phyloP scores from a whole-genome alignment of 495 filamentous ascomycete genomes.

The Terfezia claveryi region DNA sequence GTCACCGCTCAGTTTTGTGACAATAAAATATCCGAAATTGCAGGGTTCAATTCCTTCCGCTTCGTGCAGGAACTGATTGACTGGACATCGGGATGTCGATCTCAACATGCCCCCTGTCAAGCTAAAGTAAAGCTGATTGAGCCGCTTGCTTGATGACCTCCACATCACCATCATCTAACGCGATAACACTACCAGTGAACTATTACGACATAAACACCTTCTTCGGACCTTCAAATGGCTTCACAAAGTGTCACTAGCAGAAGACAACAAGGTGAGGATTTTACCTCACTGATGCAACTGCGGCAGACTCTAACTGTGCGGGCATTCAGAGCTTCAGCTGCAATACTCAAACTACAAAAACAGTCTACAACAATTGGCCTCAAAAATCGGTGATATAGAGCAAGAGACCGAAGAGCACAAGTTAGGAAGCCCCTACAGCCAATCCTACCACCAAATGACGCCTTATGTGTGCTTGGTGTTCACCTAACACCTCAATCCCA shows the following conservation, averaged over 20 bases:
- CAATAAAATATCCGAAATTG: no score
- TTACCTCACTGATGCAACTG: no score
- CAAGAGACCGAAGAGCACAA: slow-evolving; percentile 95
- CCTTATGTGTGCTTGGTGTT: neutral
- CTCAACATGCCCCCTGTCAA: no score
- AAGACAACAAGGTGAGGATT: no score
- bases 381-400: slow-evolving; percentile 93
- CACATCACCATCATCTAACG: neutral
- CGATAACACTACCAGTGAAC: no score
- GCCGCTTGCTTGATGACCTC: neutral
- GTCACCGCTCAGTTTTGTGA: no score
- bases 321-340: slow-evolving; percentile 54
- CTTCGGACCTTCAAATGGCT: no score
- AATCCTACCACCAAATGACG: slow-evolving; percentile 1
- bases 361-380: slow-evolving; percentile 72
- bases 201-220: no score
- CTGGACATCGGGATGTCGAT: no score
- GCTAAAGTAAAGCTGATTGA: neutral
- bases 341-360: slow-evolving; percentile 95
- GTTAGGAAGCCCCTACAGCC: slow-evolving; percentile 30
- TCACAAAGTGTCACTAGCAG: no score
- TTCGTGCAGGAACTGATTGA: no score
- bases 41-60: no score
- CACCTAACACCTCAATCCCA: neutral
- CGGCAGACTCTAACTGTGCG: neutral